Conservation (phyloP, 805 yeast species). For the Komagataella pseudopastoris region DNA sequence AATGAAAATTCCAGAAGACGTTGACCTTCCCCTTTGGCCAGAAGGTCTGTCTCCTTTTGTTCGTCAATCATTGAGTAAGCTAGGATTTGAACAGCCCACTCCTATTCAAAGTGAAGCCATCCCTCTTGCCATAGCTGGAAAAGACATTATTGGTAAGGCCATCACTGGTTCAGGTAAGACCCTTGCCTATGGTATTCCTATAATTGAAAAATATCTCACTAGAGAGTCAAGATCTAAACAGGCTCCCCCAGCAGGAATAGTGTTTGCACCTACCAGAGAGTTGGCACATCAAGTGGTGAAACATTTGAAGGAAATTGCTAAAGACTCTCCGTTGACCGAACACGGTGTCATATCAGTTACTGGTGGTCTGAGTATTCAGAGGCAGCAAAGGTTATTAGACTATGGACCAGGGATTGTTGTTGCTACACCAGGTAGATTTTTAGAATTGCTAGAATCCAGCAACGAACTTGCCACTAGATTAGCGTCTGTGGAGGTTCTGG, state of each 20-base stretch:
- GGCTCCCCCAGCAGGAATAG: conserved; percentile 52
- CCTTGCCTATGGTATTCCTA: conserved; percentile 87
- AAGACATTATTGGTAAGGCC: conserved; percentile 77
- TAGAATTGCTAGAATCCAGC: conserved; percentile 41
- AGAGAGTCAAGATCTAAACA: conserved; percentile 7
- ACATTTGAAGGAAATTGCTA: conserved; percentile 50
- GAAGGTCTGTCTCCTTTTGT: conserved; percentile 34
- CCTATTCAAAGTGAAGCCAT: conserved; percentile 69
- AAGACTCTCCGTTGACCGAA: conserved; percentile 34
- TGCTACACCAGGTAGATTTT: conserved; percentile 83
- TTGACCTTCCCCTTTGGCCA: conserved; percentile 49
- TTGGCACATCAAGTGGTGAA: conserved; percentile 86
- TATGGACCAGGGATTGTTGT: conserved; percentile 51
- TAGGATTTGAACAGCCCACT: conserved; percentile 62
- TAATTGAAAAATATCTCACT: conserved; percentile 49
- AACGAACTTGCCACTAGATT: conserved; percentile 27
- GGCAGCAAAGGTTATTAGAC: conserved; percentile 45
- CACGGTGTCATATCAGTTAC: conserved; percentile 66
- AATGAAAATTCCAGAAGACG: conserved; percentile 12
- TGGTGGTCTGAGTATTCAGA: conserved; percentile 91
- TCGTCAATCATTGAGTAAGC: conserved; percentile 43
- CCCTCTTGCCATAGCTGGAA: conserved; percentile 59
- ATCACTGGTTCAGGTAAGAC: conserved; percentile 96
- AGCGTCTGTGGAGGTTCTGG: conserved; percentile 36
- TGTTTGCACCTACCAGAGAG: conserved; percentile 94